A percentile compares a stretch with the other conserved stretches of the same genome.
Evolutionary conservation across 2,329 filamentous ascomycete genomes (phyloP).

Genomic region (Aspergillus pseudonomiae): DNA sequence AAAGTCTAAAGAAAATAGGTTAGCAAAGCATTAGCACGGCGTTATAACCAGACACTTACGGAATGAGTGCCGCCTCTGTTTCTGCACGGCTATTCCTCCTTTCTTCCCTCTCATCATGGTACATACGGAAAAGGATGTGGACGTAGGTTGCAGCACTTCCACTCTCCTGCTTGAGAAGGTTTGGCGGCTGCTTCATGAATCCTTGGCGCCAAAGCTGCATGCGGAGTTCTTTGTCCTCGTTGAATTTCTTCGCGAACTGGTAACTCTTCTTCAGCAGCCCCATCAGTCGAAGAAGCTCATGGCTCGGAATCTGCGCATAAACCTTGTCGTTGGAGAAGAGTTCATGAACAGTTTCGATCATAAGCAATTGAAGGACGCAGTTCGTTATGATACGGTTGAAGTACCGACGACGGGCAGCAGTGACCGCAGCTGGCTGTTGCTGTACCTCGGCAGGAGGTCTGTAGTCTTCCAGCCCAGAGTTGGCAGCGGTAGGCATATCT

Average conservation of each 20-base stretch:
- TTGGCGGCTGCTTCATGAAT: conserved; percentile 99
- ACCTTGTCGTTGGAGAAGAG: conserved; percentile 97
- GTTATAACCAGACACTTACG: conserved; percentile 49
- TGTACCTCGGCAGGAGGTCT: conserved; percentile 75
- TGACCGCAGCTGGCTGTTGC: conserved; percentile 89
- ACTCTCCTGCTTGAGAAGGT: conserved; percentile 94
- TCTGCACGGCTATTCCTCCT: conserved; percentile 76
- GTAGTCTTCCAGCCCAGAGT: conserved; percentile 77
- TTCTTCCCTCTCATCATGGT: conserved; percentile 83
- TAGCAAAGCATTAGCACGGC: neutral
- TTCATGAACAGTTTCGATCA: conserved; percentile 99
- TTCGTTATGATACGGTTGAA: conserved; percentile 99
- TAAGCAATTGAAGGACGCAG: conserved; percentile 93
- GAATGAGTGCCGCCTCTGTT: conserved; percentile 89
- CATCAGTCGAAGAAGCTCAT: conserved; percentile 90
- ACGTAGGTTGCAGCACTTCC: conserved; percentile 94
- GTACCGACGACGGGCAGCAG: conserved; percentile 86
- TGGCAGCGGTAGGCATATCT: conserved; percentile 37
- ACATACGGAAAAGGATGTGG: conserved; percentile 95
- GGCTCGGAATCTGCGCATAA: conserved; percentile 87
- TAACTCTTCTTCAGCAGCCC: conserved; percentile 91
- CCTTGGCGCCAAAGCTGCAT: conserved; percentile 95
- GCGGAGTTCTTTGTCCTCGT: conserved; percentile 92
- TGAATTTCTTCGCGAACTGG: conserved; percentile 95
- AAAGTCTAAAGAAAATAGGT: conserved; percentile 58